These are phyloP conservation scores for Anacardium occidentale DNA, from an alignment of 345 rosid genomes.

Conservation along the genomic window DNA sequence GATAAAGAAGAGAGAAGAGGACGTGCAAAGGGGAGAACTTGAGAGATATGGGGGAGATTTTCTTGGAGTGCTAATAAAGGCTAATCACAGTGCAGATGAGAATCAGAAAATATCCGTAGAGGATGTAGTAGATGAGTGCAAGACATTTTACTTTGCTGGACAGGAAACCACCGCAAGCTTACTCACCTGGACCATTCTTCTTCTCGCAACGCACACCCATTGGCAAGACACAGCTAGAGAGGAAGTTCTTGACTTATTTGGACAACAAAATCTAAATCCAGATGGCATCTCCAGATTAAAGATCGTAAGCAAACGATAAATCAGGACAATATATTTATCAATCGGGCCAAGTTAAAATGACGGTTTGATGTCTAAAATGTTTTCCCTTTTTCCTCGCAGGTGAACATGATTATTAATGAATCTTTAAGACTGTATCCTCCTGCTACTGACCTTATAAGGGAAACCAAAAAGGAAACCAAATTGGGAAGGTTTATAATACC, in stretches of 20 bases:
- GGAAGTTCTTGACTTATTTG: conserved; percentile 34
- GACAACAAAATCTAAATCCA: conserved; percentile 12
- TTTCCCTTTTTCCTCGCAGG: conserved; percentile 2
- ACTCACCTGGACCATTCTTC: conserved; percentile 35
- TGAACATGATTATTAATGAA: conserved; percentile 34
- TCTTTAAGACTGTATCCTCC: conserved; percentile 45
- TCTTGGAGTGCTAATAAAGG: conserved; percentile 29
- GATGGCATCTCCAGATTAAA: conserved; percentile 29
- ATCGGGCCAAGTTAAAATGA: too few species aligned
- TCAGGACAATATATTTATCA: background rate
- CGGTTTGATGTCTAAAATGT: background rate
- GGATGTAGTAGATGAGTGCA: conserved; percentile 44
- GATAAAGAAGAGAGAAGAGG: conserved; percentile 26
- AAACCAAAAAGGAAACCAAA: conserved; percentile 20
- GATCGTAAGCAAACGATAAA: conserved; percentile 21
- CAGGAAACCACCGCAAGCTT: conserved; percentile 18
- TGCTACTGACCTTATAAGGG: conserved; percentile 2
- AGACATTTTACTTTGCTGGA: conserved; percentile 34
- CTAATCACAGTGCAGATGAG: conserved; percentile 24
- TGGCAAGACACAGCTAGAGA: conserved; percentile 44
- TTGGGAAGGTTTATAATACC: conserved; percentile 35
- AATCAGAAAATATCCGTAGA: conserved; percentile 27
- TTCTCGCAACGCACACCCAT: conserved; percentile 35
- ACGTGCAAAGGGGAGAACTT: background rate
- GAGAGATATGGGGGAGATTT: conserved; percentile 33